These are phyloP conservation scores for Hibiscus trionum DNA, from an alignment of 345 rosid genomes.

Conservation along the genomic window DNA sequence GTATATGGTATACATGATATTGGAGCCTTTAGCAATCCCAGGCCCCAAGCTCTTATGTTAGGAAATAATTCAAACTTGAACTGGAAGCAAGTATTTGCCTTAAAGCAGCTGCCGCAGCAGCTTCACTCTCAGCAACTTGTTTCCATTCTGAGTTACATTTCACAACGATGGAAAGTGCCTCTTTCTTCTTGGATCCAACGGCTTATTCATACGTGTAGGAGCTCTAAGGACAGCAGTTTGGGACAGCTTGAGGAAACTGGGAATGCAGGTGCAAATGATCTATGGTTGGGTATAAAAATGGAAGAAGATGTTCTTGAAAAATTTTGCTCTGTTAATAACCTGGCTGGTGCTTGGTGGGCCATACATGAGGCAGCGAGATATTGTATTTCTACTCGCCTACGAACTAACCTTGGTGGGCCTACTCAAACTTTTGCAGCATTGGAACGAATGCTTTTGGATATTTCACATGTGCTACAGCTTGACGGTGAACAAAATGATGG, in stretches of 20 bases:
- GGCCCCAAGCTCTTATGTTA: constrained; percentile 35
- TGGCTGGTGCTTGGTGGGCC: constrained; percentile 98
- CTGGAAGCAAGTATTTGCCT: constrained; percentile 85
- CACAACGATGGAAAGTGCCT: constrained; percentile 83
- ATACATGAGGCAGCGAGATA: constrained; percentile 91
- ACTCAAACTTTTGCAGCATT: constrained; percentile 90
- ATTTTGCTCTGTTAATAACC: constrained; percentile 56
- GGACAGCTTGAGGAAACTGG: constrained; percentile 55
- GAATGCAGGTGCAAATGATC: constrained; percentile 28
- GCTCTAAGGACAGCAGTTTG: constrained; percentile 33
- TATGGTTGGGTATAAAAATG: constrained; percentile 46
- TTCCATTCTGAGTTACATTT: constrained; percentile 81
- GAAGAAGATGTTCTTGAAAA: constrained; percentile 63
- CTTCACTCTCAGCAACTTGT: constrained; percentile 87
- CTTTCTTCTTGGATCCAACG: constrained; percentile 83
- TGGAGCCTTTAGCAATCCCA: constrained; percentile 30
- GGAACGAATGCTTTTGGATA: constrained; percentile 89
- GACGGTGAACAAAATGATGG: constrained; percentile 75
- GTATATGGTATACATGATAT: constrained; percentile 42
- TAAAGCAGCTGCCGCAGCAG: constrained; percentile 62
- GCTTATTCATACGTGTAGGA: constrained; percentile 48
- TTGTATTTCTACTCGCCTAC: constrained; percentile 70
- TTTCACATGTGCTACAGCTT: constrained; percentile 72
- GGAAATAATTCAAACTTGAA: constrained; percentile 44
- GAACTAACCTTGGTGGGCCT: constrained; percentile 97